Evolutionary conservation across 2,329 filamentous ascomycete species (phyloP).

Genomic region (Akanthomyces dipterigenus): DNA sequence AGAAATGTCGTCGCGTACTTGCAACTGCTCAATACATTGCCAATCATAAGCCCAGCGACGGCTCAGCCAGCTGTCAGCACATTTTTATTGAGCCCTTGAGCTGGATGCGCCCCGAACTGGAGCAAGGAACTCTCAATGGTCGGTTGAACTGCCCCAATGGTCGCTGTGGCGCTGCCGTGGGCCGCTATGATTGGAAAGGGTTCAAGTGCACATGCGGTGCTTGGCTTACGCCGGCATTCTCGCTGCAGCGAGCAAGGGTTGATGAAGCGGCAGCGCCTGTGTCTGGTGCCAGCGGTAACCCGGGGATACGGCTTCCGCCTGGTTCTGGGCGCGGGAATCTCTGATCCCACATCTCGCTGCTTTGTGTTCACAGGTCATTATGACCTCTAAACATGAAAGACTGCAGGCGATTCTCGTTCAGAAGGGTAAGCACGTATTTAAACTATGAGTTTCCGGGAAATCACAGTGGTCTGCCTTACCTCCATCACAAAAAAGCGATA

Average conservation of each 20-base stretch:
- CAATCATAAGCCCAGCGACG: conserved; percentile 44
- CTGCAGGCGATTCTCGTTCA: neutral
- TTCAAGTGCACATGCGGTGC: conserved; percentile 85
- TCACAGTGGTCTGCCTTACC: too few species aligned
- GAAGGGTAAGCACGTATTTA: too few species aligned
- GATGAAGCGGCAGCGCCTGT: conserved; percentile 51
- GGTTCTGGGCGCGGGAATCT: conserved; percentile 30
- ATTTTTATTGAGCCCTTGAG: conserved; percentile 86
- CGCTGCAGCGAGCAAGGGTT: conserved; percentile 71
- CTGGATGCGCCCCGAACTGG: conserved; percentile 86
- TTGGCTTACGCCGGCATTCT: conserved; percentile 90
- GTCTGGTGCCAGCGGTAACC: conserved; percentile 18
- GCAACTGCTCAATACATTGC: conserved; percentile 56
- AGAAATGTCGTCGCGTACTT: conserved; percentile 73
- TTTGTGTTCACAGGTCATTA: neutral
- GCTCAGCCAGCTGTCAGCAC: conserved; percentile 58
- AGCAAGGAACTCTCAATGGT: conserved; percentile 74
- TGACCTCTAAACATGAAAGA: neutral
- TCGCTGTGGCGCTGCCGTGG: conserved; percentile 75
- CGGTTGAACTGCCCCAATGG: conserved; percentile 73
- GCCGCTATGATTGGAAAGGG: conserved; percentile 94
- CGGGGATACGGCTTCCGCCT: conserved; percentile 52
- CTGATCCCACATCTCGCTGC: conserved; percentile 14
- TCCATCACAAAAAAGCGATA: neutral
- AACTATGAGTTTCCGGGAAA: too few species aligned